These are phyloP conservation scores for Vickermania ingenoplastis DNA, from an alignment of 208 protist species.

Conservation along the genomic window DNA sequence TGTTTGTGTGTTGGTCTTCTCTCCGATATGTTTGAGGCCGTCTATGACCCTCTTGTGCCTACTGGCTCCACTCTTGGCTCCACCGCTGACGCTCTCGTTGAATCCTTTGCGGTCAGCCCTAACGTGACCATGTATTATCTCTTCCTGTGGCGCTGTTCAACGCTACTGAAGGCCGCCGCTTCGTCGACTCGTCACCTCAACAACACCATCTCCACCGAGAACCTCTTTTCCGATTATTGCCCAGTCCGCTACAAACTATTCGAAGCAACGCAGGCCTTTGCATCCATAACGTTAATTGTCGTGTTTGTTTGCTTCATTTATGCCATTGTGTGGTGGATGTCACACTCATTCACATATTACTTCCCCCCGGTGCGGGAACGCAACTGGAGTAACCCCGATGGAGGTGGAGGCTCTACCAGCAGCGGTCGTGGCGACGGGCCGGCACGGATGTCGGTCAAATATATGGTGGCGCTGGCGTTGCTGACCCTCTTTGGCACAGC, in stretches of 20 bases:
- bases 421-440: too few relatives aligned
- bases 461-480: too few relatives aligned
- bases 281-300: neutral
- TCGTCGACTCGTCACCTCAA: too few relatives aligned
- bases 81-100: neutral
- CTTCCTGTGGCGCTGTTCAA: neutral
- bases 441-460: too few relatives aligned
- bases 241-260: neutral
- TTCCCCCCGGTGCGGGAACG: too few relatives aligned
- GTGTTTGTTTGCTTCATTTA: neutral
- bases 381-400: too few relatives aligned
- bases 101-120: neutral
- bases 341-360: too few relatives aligned
- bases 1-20: conserved; percentile 5
- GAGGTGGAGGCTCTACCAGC: too few relatives aligned
- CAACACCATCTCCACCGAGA: neutral
- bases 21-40: conserved; percentile 6
- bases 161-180: too few relatives aligned
- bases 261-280: neutral
- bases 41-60: too few relatives aligned
- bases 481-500: too few relatives aligned
- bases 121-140: neutral
- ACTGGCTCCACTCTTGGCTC: neutral
- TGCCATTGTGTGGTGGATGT: neutral
- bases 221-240: neutral